A percentile compares a stretch with the other conserved stretches of the same genome.
phyloP scores from a whole-genome alignment of 2,329 filamentous ascomycete genomes.

The Gliomastix tumulicola region DNA sequence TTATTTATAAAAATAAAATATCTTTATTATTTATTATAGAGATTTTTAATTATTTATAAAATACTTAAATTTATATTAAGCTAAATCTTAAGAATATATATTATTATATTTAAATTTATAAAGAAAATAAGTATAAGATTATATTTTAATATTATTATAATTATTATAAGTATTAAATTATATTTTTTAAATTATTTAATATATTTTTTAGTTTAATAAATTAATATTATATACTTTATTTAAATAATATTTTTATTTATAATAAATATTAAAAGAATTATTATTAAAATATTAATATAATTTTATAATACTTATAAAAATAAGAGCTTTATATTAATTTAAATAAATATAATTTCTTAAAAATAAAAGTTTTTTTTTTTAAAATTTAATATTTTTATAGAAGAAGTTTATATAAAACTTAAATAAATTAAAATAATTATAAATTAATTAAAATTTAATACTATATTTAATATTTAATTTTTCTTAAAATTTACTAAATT shows the following conservation, averaged over 20 bases:
- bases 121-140: background rate
- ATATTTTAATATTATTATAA: background rate
- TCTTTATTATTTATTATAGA: background rate
- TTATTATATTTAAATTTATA: background rate
- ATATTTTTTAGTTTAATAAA: background rate
- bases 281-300: conserved; percentile 1
- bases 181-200: conserved; percentile 1
- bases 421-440: conserved; percentile 1
- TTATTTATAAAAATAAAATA: background rate
- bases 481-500: background rate
- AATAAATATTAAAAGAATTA: conserved; percentile 1
- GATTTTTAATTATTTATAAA: background rate
- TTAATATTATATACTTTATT: background rate
- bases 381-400: background rate
- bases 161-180: background rate
- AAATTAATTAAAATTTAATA: background rate
- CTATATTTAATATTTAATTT: conserved; percentile 1
- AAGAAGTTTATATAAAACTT: background rate
- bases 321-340: background rate
- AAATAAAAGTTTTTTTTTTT: background rate
- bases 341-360: conserved; percentile 1
- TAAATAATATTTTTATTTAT: conserved; percentile 1
- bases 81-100: conserved; percentile 1
- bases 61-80: background rate
- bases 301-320: background rate